Evolutionary conservation across 257 asterid species (phyloP), one percentile per base, ranked within the genome.

Genomic region (Asclepias syriaca): DNA sequence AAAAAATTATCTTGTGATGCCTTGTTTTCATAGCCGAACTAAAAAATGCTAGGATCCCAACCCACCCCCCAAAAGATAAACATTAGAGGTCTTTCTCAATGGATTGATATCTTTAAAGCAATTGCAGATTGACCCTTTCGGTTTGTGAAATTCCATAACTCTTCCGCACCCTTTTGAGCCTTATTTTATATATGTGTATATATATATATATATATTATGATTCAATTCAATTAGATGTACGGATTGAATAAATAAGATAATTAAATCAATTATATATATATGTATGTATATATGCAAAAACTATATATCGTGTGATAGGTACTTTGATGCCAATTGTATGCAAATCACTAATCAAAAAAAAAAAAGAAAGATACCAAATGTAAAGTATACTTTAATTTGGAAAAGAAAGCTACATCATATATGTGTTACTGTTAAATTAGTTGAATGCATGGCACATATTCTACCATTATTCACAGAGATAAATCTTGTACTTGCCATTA

Each of bases 111-210:
- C 43, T 43, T 64, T 45, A 53, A 53, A 39, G 39, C 60, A 58
- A 12, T 32, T 21, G 56, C 58, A 61, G 4, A 75, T 65, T 59
- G 71, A 56, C 80, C 74, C 75, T 75, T 75, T 58, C 77, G 66
- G 68, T 48, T 73, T 21, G 46, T 59, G 83, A 75, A 75, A 69
- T 75, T 72, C 69, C 77, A 79, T 56, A 51, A 0, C 34, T 22
- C 48, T 66, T 46, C 40, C 9, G 39, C 68, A n/a, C 18, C 77
- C 22, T 71, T 43, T 46, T 0, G 22, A 39, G 24, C 54, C 24
- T 70, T 43, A 18, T 15, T 19, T 0, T 29, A 29, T 29, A 29
- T 29, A 29, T 29, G 0, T 29, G 0, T 14, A 66, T 37, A 11
- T 14, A 51, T 24, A 24, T 24, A 21, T 24, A 24, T 24, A 24